Conservation (phyloP, 2,329 filamentous ascomycete species). For the Ophiocordyceps camponoti-floridani region DNA sequence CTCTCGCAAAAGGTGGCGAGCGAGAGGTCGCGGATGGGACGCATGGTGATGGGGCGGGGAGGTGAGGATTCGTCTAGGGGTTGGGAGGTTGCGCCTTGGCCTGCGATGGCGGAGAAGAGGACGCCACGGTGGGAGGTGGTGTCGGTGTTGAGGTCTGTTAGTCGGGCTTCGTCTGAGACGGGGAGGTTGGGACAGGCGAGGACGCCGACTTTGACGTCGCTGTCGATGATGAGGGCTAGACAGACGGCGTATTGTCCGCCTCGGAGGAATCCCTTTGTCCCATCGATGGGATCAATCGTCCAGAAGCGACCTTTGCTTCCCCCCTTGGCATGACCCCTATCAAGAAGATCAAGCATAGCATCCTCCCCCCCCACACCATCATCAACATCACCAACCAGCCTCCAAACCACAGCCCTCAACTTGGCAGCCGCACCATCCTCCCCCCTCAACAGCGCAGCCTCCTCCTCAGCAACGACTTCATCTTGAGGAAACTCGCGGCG, state of each 20-base stretch:
- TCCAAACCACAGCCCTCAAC: constrained; percentile 59
- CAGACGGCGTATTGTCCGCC: constrained; percentile 96
- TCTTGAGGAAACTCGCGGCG: constrained; percentile 79
- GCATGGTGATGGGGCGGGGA: constrained; percentile 60
- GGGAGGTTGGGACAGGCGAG: constrained; percentile 92
- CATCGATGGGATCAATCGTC: constrained; percentile 95
- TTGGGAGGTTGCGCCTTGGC: constrained; percentile 64
- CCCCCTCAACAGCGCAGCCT: constrained; percentile 61
- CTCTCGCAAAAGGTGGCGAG: constrained; percentile 91
- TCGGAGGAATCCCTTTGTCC: constrained; percentile 90
- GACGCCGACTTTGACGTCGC: constrained; percentile 84
- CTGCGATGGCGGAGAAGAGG: constrained; percentile 68
- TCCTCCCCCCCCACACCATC: constrained; percentile 54
- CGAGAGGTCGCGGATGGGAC: constrained; percentile 51
- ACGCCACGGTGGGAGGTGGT: constrained; percentile 67
- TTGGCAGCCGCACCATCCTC: constrained; percentile 38
- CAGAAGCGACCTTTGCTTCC: constrained; percentile 67
- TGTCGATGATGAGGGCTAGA: constrained; percentile 79
- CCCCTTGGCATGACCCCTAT: constrained; percentile 51
- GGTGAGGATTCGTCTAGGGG: constrained; percentile 41
- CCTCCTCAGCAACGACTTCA: constrained; percentile 88
- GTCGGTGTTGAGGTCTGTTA: constrained; percentile 52
- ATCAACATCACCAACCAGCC: constrained; percentile 40
- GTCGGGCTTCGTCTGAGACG: constrained; percentile 49
- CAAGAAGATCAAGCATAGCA: constrained; percentile 48